Percentiles rank a stretch among this genome's conserved stretches.
Conservation (phyloP, 176 grass and related monocot species). For the Ananas comosus region DNA sequence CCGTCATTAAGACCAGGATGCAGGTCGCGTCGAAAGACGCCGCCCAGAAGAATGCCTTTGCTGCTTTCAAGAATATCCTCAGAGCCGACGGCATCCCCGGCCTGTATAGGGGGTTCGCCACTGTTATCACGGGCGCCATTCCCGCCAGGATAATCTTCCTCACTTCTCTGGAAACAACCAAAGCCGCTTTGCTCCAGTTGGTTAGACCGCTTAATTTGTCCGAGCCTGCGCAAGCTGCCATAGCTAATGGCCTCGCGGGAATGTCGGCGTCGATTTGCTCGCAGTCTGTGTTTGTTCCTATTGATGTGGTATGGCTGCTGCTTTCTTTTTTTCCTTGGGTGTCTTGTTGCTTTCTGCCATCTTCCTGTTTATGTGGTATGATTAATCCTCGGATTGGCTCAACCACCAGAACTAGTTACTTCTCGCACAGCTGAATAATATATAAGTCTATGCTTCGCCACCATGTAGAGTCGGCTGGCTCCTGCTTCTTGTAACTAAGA, state of each 20-base stretch:
- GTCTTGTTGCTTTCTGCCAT: background rate
- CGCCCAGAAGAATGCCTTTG: conserved; percentile 63
- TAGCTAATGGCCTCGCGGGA: conserved; percentile 78
- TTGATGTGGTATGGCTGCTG: conserved; percentile 73
- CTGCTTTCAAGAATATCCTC: conserved; percentile 68
- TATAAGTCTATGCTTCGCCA: no score
- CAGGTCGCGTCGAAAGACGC: conserved; percentile 85
- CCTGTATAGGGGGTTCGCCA: conserved; percentile 79
- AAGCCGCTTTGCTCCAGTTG: conserved; percentile 56
- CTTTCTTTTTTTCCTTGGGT: background rate
- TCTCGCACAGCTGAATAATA: no score
- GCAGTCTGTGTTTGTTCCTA: conserved; percentile 81
- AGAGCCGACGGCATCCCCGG: conserved; percentile 66
- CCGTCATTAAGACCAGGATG: conserved; percentile 95
- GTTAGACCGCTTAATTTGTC: conserved; percentile 64
- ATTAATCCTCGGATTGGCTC: background rate
- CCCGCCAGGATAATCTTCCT: conserved; percentile 92
- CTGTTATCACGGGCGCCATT: conserved; percentile 75
- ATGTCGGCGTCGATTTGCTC: conserved; percentile 69
- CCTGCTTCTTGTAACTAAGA: no score
- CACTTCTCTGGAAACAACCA: conserved; percentile 71
- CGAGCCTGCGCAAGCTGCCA: conserved; percentile 55
- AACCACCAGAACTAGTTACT: background rate
- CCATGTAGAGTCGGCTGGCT: no score
- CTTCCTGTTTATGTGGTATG: background rate